phyloP scores from a whole-genome alignment of 1,284 basidiomycete genomes.

The Fistulinella cinereoalba region DNA sequence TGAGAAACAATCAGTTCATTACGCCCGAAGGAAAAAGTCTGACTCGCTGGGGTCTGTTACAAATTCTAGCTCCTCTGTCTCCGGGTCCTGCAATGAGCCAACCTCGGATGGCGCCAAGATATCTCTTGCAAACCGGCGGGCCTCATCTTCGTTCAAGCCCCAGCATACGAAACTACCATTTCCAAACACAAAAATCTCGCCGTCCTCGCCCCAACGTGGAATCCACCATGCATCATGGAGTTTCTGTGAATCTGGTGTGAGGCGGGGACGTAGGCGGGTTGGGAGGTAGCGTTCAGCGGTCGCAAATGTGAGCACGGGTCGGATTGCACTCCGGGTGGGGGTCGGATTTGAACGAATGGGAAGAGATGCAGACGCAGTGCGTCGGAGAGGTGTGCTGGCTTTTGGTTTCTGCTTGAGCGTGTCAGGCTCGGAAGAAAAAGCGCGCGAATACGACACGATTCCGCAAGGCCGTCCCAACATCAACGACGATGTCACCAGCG shows the following conservation, averaged over 20 bases:
- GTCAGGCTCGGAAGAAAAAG: constrained; percentile 23
- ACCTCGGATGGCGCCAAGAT: constrained; percentile 63
- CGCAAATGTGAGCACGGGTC: constrained; percentile 69
- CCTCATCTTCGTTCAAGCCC: constrained; percentile 83
- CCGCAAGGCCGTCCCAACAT: neutral
- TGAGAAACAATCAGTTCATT: constrained; percentile 7
- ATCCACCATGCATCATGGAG: constrained; percentile 79
- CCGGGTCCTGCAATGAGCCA: constrained; percentile 61
- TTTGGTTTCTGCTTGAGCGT: constrained; percentile 60
- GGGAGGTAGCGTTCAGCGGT: constrained; percentile 75
- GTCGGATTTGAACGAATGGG: constrained; percentile 77
- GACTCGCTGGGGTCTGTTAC: constrained; percentile 82
- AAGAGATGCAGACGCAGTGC: constrained; percentile 66
- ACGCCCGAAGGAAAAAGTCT: no score
- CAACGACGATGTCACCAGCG: neutral
- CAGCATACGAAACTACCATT: constrained; percentile 87
- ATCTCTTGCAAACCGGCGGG: constrained; percentile 61
- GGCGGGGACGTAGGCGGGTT: constrained; percentile 49
- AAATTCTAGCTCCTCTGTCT: constrained; percentile 89
- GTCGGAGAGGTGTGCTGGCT: constrained; percentile 69
- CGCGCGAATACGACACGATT: constrained; percentile 7
- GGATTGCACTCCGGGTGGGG: constrained; percentile 71
- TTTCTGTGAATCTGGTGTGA: constrained; percentile 51
- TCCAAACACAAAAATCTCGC: constrained; percentile 85
- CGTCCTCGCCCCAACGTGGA: constrained; percentile 71